Evolutionary conservation across 768 basidiomycete species (phyloP), one percentile per base, ranked within the genome.

Genomic region (Leccinum aurantiacum): DNA sequence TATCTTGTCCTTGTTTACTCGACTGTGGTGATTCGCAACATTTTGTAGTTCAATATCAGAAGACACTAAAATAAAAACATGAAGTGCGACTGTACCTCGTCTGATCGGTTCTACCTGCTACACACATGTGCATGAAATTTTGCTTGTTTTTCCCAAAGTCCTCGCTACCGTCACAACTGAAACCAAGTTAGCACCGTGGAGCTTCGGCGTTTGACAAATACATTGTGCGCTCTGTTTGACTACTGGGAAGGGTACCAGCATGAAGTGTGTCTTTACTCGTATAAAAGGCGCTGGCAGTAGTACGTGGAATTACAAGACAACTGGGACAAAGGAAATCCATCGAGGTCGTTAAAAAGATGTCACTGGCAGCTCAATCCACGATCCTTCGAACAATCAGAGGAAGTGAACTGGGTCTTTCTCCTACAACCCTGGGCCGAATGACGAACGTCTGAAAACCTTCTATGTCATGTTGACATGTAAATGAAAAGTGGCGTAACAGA

Each of bases 401-500:
- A 44, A 88, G 78, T 13, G 84, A 84, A 62, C 84, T 87, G 10
- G 76, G 69, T 1, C 74, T 76, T 63, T 85, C 74, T 49, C 84
- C 84, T 63, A 74, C 75, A 58, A 88, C 68, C 35, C 84, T 79
- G 37, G 86, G 84, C 15, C 86, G 80, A 54, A 88, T 78, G 13
- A 88, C 86, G 60, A 87, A 87, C 55, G 85, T 85, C 64, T 86
- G 84, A 69, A 87, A 87, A 24, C 83, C 68, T 64, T 87, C 85
- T 51, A 87, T 86, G 37, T 85, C 75, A 53, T 75, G 65, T 22
- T 75, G 68, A 61, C 82, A 83, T 3, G 77, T 72, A 65, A 87
- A 85, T 8, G 79, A 76, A 67, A 85, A 88, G 35, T 81, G 79
- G 33, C 75, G 79, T 64, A 87, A 67, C 35, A 88, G 79, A 11